Evolutionary conservation across 805 yeast genomes (phyloP).

Genomic region (Yamadazyma sp.): DNA sequence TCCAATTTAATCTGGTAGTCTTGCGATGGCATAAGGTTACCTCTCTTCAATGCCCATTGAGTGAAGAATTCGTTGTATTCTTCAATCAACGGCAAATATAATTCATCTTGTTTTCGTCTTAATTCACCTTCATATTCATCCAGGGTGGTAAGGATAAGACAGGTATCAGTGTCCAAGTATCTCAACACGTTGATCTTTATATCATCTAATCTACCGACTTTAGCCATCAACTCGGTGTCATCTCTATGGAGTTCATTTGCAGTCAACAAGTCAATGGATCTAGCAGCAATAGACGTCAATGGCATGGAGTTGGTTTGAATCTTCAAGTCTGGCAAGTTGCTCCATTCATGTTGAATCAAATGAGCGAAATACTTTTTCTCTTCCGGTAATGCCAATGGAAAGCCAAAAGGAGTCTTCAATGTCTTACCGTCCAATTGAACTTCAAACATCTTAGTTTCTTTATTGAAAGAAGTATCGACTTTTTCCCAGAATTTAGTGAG

Average conservation of each 20-base stretch:
- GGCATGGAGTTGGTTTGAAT: conserved; percentile 82
- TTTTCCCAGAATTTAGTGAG: conserved; percentile 79
- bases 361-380: conserved; percentile 64
- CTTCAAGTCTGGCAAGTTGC: conserved; percentile 57
- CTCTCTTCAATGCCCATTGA: conserved; percentile 29
- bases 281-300: conserved; percentile 79
- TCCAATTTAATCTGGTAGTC: conserved; percentile 43
- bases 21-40: conserved; percentile 15
- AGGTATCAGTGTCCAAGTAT: conserved; percentile 91
- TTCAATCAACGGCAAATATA: conserved; percentile 70
- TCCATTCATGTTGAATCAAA: conserved; percentile 86
- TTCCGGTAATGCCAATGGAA: conserved; percentile 62
- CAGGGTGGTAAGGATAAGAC: conserved; percentile 79
- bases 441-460: conserved; percentile 36
- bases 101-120: conserved; percentile 74
- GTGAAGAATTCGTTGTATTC: conserved; percentile 64
- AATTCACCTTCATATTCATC: conserved; percentile 82
- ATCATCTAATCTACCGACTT: conserved; percentile 60
- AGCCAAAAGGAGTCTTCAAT: conserved; percentile 81
- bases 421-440: conserved; percentile 74
- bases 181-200: conserved; percentile 64
- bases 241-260: conserved; percentile 27
- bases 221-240: conserved; percentile 50
- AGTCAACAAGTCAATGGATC: conserved; percentile 72
- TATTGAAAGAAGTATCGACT: conserved; percentile 45